phyloP scores from a whole-genome alignment of 2,329 filamentous ascomycete genomes.

The Xenosphaeropsis pyriputrescens region DNA sequence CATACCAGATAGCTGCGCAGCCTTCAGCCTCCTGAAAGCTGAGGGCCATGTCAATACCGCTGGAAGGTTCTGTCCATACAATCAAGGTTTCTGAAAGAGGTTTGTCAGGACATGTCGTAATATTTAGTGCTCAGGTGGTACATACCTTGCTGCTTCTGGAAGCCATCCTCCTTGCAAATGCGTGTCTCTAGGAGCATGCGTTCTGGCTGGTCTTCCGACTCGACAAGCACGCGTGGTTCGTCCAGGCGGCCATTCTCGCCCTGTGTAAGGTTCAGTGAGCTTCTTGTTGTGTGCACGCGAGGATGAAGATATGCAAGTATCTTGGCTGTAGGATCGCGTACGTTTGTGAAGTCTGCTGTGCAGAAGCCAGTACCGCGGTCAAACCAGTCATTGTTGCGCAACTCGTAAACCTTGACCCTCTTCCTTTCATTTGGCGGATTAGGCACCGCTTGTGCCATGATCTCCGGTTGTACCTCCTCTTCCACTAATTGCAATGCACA shows the following conservation, averaged over 20 bases:
- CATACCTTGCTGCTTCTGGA: conserved; percentile 93
- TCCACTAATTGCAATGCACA: conserved; percentile 15
- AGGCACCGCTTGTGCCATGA: conserved; percentile 60
- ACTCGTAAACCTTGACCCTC: conserved; percentile 96
- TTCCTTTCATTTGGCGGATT: conserved; percentile 48
- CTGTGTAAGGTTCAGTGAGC: conserved; percentile 22
- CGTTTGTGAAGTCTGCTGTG: conserved; percentile 35
- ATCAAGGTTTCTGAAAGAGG: conserved; percentile 72
- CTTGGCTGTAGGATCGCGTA: conserved; percentile 7
- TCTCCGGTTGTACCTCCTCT: conserved; percentile 44
- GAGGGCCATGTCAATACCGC: conserved; percentile 88
- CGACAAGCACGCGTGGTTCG: conserved; percentile 77
- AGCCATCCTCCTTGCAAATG: conserved; percentile 87
- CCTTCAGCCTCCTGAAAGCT: conserved; percentile 97
- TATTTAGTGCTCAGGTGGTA: conserved; percentile 10
- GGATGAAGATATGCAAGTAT: background rate
- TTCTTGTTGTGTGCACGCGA: background rate
- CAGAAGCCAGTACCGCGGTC: conserved; percentile 96
- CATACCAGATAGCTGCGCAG: conserved; percentile 79
- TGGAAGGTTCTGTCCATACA: conserved; percentile 82
- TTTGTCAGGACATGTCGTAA: conserved; percentile 16
- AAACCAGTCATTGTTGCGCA: conserved; percentile 98
- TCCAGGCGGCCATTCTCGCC: conserved; percentile 47
- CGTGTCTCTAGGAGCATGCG: conserved; percentile 76
- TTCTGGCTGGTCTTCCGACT: conserved; percentile 83